Evolutionary conservation across 345 rosid species (phyloP).

Genomic region (Syzygium aqueum): DNA sequence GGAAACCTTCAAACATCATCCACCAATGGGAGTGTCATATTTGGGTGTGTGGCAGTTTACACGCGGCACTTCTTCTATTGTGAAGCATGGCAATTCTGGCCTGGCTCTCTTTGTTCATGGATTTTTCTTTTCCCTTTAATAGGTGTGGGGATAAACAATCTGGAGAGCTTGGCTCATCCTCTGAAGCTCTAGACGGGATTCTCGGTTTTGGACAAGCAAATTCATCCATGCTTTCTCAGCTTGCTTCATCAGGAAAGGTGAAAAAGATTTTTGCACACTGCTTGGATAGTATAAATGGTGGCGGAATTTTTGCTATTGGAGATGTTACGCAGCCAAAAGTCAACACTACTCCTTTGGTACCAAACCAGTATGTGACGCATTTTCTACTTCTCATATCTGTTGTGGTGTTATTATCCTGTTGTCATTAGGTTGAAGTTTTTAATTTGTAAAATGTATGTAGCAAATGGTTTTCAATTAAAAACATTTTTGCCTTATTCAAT

Average conservation of each 20-base stretch:
- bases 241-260: slow-evolving; percentile 35
- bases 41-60: slow-evolving; percentile 22
- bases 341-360: slow-evolving; percentile 33
- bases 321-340: slow-evolving; percentile 31
- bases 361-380: slow-evolving; percentile 26
- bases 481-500: neutral
- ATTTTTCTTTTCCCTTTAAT: neutral
- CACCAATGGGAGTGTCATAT: slow-evolving; percentile 19
- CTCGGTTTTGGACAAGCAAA: slow-evolving; percentile 44
- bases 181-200: slow-evolving; percentile 37
- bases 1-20: slow-evolving; percentile 23
- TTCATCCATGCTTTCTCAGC: slow-evolving; percentile 39
- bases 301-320: slow-evolving; percentile 44
- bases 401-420: neutral
- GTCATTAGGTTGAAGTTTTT: too few species aligned
- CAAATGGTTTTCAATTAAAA: neutral
- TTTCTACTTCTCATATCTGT: neutral
- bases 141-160: slow-evolving; percentile 40
- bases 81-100: neutral
- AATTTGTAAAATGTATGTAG: neutral
- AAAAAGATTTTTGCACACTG: slow-evolving; percentile 37
- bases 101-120: neutral
- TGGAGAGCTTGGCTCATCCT: slow-evolving; percentile 33
- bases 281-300: slow-evolving; percentile 32
- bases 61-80: neutral